Evolutionary conservation across 2,329 filamentous ascomycete genomes (phyloP), one percentile per base, ranked within the genome.

Genomic region (Alternaria sp.): DNA sequence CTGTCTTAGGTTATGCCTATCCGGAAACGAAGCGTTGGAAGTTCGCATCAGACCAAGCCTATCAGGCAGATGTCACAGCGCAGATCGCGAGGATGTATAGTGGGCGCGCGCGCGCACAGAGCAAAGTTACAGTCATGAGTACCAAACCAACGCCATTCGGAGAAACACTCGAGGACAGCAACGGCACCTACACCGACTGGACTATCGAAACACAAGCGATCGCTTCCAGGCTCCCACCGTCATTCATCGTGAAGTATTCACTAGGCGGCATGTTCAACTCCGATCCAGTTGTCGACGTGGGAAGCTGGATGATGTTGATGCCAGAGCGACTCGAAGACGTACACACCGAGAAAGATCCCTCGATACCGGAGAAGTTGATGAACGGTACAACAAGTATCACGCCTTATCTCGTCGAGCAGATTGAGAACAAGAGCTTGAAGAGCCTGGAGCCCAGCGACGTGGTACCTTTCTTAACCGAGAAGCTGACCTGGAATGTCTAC

Each of bases 1-100:
- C 63, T 0, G 51, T 67, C 0, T 62, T 80, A 9, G 76, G 78
- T 1, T 80, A 80, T 55, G 71, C 71, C 3, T 80, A 80, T 28
- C 73, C 75, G 0, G 77, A 80, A 59, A 75, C 75, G 0, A 65
- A 67, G 15, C 79, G 81, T 2, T 73, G 71, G 67, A 63, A 58
- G 6, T 70, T 63, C 59, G 44, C 43, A 3, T 70, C 70, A 3
- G 64, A 66, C 1, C 47, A 62, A 10, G 50, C 58, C 0, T 74
- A 69, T 53, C 45, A 60, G 3, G 41, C 37, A 1, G 50, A 41
- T 10, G 69, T 74, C 14, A 66, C 62, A 9, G 65, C 65, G 2
- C 57, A 58, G 0, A 70, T 79, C 9, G 47, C 75, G 3, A 67
- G 37, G 8, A 57, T 75, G 10, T 79, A 78, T n/a, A 65, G 69